Percentiles rank a stretch among this genome's conserved stretches.
Evolutionary conservation across 495 filamentous ascomycete species (phyloP).

Genomic region (Cudoniella acicularis): DNA sequence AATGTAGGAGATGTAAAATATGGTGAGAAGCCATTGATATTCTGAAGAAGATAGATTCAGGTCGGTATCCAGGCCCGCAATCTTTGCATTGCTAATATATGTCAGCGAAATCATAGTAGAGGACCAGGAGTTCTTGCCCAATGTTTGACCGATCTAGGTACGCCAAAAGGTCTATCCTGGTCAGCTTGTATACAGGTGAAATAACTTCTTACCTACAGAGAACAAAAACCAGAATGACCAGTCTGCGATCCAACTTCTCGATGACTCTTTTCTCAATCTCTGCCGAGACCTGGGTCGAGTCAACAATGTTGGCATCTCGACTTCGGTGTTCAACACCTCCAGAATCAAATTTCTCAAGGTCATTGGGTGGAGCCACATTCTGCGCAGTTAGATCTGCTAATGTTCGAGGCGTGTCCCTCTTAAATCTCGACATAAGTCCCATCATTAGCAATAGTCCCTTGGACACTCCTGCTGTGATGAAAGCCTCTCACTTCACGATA

Average conservation of each 20-base stretch:
- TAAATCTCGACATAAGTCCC: too few species aligned
- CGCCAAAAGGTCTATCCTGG: slow-evolving; percentile 52
- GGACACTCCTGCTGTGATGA: too few species aligned
- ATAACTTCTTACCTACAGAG: slow-evolving; percentile 48
- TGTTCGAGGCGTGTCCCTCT: too few species aligned
- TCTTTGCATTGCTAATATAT: slow-evolving; percentile 17
- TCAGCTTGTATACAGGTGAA: too few species aligned
- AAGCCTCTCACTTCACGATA: too few species aligned
- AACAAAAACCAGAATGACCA: slow-evolving; percentile 49
- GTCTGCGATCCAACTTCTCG: slow-evolving; percentile 53
- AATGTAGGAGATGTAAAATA: slow-evolving; percentile 71
- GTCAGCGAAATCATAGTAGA: background rate
- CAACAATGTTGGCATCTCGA: background rate
- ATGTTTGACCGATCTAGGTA: slow-evolving; percentile 68
- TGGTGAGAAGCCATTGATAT: slow-evolving; percentile 69
- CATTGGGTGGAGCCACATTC: too few species aligned
- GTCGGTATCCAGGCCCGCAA: slow-evolving; percentile 40
- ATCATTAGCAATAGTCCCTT: too few species aligned
- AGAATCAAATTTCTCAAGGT: background rate
- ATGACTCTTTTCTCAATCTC: slow-evolving; percentile 53
- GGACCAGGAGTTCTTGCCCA: slow-evolving; percentile 8
- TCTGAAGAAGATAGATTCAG: slow-evolving; percentile 37
- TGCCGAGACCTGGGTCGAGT: slow-evolving; percentile 21
- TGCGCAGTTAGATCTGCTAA: too few species aligned
- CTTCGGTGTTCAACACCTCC: background rate